These are phyloP conservation scores for Candida hispaniensis DNA, from an alignment of 805 yeast genomes.

Conservation along the genomic window DNA sequence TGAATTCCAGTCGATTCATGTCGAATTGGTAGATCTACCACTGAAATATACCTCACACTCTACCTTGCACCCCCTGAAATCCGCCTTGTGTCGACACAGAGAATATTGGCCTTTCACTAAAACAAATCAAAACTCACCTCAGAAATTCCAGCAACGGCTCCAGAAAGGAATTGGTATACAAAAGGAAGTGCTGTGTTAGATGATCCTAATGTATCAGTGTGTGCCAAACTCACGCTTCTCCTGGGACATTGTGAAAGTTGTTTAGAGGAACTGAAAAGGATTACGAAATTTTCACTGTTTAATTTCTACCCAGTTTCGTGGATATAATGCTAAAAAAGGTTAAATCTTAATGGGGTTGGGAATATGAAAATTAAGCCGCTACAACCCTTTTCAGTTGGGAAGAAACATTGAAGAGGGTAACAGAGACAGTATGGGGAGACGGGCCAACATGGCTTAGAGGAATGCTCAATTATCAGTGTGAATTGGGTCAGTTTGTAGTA, in stretches of 20 bases:
- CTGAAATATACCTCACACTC: too few relatives aligned
- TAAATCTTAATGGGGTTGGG: too few relatives aligned
- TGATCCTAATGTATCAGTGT: background rate
- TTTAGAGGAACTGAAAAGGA: slow-evolving; percentile 4
- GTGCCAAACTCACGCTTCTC: background rate
- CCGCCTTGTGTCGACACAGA: background rate
- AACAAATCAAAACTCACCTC: slow-evolving; percentile 48
- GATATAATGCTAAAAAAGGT: background rate
- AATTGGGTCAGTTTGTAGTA: too few relatives aligned
- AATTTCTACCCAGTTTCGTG: slow-evolving; percentile 1
- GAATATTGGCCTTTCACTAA: slow-evolving; percentile 1
- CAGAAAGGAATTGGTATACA: slow-evolving; percentile 79
- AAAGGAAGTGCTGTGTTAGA: slow-evolving; percentile 55
- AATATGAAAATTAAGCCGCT: too few relatives aligned
- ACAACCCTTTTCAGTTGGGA: too few relatives aligned
- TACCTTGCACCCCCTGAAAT: background rate
- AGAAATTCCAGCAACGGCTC: slow-evolving; percentile 95
- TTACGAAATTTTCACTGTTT: slow-evolving; percentile 1
- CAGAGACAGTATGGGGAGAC: too few relatives aligned
- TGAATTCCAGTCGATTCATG: too few relatives aligned
- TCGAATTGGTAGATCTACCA: too few relatives aligned
- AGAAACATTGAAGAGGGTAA: too few relatives aligned
- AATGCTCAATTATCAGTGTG: too few relatives aligned
- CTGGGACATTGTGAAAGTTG: background rate
- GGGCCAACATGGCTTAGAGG: too few relatives aligned